Evolutionary conservation across 2,329 filamentous ascomycete species (phyloP).

Genomic region (Neonectria coccinea): DNA sequence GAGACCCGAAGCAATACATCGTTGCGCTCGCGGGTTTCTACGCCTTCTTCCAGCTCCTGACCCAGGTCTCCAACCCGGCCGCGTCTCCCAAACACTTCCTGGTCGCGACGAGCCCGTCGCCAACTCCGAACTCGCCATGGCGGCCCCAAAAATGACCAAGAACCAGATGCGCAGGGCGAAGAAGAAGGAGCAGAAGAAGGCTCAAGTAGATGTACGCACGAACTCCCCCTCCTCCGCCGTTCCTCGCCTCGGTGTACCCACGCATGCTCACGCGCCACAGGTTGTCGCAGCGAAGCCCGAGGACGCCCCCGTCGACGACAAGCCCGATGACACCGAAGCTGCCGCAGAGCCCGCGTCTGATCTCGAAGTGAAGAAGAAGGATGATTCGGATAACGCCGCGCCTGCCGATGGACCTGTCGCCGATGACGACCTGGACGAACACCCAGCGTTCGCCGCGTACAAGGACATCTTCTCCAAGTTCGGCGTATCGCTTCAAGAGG

Average conservation of each 20-base stretch:
- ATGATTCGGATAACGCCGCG: slow-evolving; percentile 49
- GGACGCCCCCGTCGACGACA: slow-evolving; percentile 36
- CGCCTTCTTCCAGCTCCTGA: slow-evolving; percentile 53
- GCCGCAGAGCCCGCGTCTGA: slow-evolving; percentile 52
- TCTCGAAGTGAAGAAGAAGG: slow-evolving; percentile 57
- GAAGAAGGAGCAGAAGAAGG: slow-evolving; percentile 91
- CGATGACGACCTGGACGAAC: slow-evolving; percentile 72
- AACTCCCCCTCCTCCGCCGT: background rate
- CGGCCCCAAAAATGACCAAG: slow-evolving; percentile 82
- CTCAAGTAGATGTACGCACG: slow-evolving; percentile 64
- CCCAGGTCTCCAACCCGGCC: slow-evolving; percentile 49
- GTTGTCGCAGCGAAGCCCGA: slow-evolving; percentile 31
- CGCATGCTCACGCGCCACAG: slow-evolving; percentile 39
- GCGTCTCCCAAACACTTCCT: slow-evolving; percentile 43
- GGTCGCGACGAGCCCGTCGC: slow-evolving; percentile 44
- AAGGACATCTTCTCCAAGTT: slow-evolving; percentile 87
- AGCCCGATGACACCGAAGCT: slow-evolving; percentile 46
- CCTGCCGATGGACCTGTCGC: slow-evolving; percentile 64
- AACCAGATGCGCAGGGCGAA: slow-evolving; percentile 93
- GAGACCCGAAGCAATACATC: slow-evolving; percentile 54
- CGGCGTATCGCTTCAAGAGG: slow-evolving; percentile 71
- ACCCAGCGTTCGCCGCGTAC: slow-evolving; percentile 86
- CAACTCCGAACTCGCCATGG: slow-evolving; percentile 61
- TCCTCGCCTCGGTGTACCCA: background rate
- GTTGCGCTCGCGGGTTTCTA: slow-evolving; percentile 50